These are phyloP conservation scores for Stereocaulon alpinum DNA, from an alignment of 495 filamentous ascomycete species.

Conservation along the genomic window DNA sequence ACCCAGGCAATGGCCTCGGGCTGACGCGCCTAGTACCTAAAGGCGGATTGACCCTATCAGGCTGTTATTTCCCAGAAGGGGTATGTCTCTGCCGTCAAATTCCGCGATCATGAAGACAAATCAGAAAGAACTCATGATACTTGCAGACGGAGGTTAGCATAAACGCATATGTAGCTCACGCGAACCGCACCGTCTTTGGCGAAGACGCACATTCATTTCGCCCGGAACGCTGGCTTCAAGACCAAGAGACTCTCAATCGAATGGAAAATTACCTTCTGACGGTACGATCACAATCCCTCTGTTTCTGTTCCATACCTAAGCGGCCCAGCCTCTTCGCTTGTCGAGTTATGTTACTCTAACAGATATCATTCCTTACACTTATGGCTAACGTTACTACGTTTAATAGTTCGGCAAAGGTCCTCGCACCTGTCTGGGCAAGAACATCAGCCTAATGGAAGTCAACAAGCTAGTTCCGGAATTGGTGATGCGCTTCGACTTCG, in stretches of 20 bases:
- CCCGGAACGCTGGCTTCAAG: constrained; percentile 40
- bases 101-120: too few relatives aligned
- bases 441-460: constrained; percentile 40
- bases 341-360: too few relatives aligned
- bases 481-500: constrained; percentile 35
- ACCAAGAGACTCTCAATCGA: neutral
- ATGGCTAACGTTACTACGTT: too few relatives aligned
- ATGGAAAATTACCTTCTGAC: constrained; percentile 20
- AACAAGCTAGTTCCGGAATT: constrained; percentile 39
- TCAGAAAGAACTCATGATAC: too few relatives aligned
- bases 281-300: too few relatives aligned
- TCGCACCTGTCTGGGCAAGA: constrained; percentile 38
- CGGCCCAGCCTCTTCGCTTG: too few relatives aligned
- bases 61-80: constrained; percentile 4
- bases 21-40: neutral
- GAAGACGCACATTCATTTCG: constrained; percentile 31
- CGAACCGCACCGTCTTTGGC: constrained; percentile 39
- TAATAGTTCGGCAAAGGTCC: constrained; percentile 40
- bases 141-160: too few relatives aligned
- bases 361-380: too few relatives aligned
- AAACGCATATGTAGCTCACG: constrained; percentile 43
- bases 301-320: too few relatives aligned
- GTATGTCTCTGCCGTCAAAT: too few relatives aligned
- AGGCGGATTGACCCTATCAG: constrained; percentile 3
- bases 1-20: neutral